Conservation (phyloP, 176 grass and related monocot genomes). For the Lolium multiflorum region DNA sequence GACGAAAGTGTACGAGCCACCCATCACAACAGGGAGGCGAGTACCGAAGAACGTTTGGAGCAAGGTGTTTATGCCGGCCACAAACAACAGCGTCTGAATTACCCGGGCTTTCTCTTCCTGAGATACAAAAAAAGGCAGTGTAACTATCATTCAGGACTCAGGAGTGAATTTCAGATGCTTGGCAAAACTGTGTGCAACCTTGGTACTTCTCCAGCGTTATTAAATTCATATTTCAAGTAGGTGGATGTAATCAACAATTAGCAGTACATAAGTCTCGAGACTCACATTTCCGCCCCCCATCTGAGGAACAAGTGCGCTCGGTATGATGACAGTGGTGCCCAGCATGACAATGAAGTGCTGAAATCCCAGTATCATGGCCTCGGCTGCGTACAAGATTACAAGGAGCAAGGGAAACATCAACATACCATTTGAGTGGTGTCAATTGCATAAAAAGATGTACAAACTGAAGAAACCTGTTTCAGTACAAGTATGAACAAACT, state of each 20-base stretch:
- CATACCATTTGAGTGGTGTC: not conserved
- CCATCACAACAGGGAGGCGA: conserved; percentile 82
- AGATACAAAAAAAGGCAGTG: not conserved
- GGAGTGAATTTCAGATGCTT: not conserved
- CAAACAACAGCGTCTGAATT: conserved; percentile 90
- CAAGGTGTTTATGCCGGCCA: conserved; percentile 96
- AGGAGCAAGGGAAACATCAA: not conserved
- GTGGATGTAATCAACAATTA: not conserved
- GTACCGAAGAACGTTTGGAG: conserved; percentile 88
- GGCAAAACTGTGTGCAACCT: not conserved
- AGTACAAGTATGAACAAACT: no score
- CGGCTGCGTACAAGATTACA: conserved; percentile 56
- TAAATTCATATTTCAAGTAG: not conserved
- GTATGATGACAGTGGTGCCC: conserved; percentile 93
- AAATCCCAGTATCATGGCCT: conserved; percentile 93
- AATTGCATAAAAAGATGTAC: conserved; percentile 23
- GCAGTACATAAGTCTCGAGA: not conserved
- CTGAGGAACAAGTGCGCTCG: conserved; percentile 92
- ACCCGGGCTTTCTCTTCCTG: conserved; percentile 92
- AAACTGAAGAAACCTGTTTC: not conserved
- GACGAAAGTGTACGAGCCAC: conserved; percentile 84
- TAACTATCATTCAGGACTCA: not conserved
- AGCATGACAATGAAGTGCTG: conserved; percentile 98
- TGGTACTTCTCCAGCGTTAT: not conserved
- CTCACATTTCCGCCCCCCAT: conserved; percentile 98